These are phyloP conservation scores for Dothideomycetes sp. DNA, from an alignment of 2,329 filamentous ascomycete species.

Conservation along the genomic window DNA sequence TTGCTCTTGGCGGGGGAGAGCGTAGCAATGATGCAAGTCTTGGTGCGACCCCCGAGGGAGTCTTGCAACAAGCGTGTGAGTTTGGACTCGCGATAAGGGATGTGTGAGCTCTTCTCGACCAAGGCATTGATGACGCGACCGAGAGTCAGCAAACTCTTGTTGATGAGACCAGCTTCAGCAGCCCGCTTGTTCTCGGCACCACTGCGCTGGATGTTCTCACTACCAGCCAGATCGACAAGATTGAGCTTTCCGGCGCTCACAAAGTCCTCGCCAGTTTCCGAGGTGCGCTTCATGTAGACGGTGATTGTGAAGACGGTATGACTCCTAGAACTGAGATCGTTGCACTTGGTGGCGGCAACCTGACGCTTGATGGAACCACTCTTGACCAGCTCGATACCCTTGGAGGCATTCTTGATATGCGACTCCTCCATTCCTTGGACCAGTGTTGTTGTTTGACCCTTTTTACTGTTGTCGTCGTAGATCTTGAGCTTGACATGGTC, in stretches of 20 bases:
- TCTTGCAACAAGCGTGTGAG: slow-evolving; percentile 91
- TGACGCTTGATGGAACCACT: slow-evolving; percentile 87
- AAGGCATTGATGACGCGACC: slow-evolving; percentile 96
- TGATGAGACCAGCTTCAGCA: slow-evolving; percentile 90
- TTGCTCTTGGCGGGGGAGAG: slow-evolving; percentile 92
- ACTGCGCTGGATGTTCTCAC: slow-evolving; percentile 93
- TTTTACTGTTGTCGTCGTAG: slow-evolving; percentile 79
- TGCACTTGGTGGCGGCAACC: slow-evolving; percentile 99
- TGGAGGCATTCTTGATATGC: slow-evolving; percentile 73
- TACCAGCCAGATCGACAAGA: slow-evolving; percentile 89
- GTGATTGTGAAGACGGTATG: slow-evolving; percentile 97
- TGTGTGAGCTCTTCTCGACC: slow-evolving; percentile 80
- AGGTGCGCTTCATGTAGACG: slow-evolving; percentile 71
- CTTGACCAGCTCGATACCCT: slow-evolving; percentile 81
- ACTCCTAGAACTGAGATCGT: slow-evolving; percentile 91
- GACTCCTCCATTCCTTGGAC: slow-evolving; percentile 98
- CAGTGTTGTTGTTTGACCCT: slow-evolving; percentile 72
- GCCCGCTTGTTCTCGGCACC: slow-evolving; percentile 97
- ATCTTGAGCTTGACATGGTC: slow-evolving; percentile 86
- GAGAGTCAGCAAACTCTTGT: slow-evolving; percentile 90
- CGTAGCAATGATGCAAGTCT: slow-evolving; percentile 97
- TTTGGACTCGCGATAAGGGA: slow-evolving; percentile 90
- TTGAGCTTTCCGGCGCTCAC: slow-evolving; percentile 90
- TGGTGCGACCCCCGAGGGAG: slow-evolving; percentile 86
- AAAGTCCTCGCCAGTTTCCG: slow-evolving; percentile 78